phyloP scores from a whole-genome alignment of 345 rosid species.

The Arabidopsis arenosa region DNA sequence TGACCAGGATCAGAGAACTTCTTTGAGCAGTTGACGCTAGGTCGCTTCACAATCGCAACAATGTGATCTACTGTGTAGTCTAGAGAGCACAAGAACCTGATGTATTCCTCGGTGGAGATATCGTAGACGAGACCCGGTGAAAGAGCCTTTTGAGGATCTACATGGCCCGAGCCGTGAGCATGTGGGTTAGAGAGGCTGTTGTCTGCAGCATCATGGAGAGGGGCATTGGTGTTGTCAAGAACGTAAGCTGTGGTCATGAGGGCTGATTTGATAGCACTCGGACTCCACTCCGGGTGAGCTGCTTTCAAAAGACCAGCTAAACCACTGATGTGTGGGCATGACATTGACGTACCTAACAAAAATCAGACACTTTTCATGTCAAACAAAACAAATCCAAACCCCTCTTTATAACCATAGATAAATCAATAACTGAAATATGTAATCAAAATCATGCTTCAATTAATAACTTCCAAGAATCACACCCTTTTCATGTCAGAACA shows the following conservation, averaged over 20 bases:
- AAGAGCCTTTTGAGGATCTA: conserved; percentile 79
- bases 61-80: conserved; percentile 67
- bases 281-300: conserved; percentile 90
- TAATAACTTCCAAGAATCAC: neutral
- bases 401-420: neutral
- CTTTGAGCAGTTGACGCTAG: conserved; percentile 58
- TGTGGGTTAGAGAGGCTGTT: conserved; percentile 66
- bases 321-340: conserved; percentile 95
- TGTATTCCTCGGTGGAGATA: conserved; percentile 66
- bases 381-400: neutral
- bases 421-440: neutral
- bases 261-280: conserved; percentile 86
- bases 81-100: conserved; percentile 77
- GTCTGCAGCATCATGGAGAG: conserved; percentile 67
- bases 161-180: conserved; percentile 87
- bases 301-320: conserved; percentile 83
- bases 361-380: conserved; percentile 5
- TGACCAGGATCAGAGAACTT: conserved; percentile 75
- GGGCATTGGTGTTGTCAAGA: conserved; percentile 69
- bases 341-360: conserved; percentile 86
- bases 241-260: conserved; percentile 81
- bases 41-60: conserved; percentile 67
- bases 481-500: neutral
- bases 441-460: neutral
- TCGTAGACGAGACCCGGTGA: conserved; percentile 89